These are phyloP conservation scores for Nemania sp. DNA, from an alignment of 2,329 filamentous ascomycete species.

Conservation along the genomic window DNA sequence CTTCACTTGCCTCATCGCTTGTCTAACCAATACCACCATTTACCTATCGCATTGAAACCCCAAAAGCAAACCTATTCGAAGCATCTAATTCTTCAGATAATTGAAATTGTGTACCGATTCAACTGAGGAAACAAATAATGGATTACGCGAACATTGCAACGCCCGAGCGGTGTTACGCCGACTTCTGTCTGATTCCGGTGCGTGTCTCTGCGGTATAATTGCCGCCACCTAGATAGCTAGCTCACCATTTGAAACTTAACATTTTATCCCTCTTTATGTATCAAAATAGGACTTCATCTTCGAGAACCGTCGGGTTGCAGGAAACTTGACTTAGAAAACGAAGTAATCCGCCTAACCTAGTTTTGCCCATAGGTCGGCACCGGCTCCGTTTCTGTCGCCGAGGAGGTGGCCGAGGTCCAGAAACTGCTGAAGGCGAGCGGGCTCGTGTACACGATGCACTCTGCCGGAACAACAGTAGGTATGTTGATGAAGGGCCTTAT, in stretches of 20 bases:
- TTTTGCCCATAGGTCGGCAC: slow-evolving; percentile 78
- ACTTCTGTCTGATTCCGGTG: slow-evolving; percentile 91
- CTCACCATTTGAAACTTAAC: background rate
- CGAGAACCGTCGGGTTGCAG: background rate
- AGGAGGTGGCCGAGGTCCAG: slow-evolving; percentile 90
- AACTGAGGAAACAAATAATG: slow-evolving; percentile 30
- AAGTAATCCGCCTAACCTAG: background rate
- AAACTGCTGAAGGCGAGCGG: slow-evolving; percentile 84
- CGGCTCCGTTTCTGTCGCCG: slow-evolving; percentile 77
- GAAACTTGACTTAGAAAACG: background rate
- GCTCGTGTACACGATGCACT: slow-evolving; percentile 89
- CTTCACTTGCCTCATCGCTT: no score
- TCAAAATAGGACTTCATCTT: background rate
- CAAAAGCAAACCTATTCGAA: background rate
- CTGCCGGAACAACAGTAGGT: slow-evolving; percentile 93
- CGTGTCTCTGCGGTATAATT: slow-evolving; percentile 46
- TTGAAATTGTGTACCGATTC: no score
- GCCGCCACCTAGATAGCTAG: background rate
- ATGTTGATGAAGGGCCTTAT: slow-evolving; percentile 49
- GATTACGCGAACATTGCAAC: slow-evolving; percentile 67
- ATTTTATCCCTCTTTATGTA: background rate
- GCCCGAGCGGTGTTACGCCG: slow-evolving; percentile 81
- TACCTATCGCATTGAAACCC: no score
- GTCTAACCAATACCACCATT: no score
- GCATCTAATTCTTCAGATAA: no score